phyloP scores from a whole-genome alignment of 345 rosid genomes.

The Adansonia digitata region DNA sequence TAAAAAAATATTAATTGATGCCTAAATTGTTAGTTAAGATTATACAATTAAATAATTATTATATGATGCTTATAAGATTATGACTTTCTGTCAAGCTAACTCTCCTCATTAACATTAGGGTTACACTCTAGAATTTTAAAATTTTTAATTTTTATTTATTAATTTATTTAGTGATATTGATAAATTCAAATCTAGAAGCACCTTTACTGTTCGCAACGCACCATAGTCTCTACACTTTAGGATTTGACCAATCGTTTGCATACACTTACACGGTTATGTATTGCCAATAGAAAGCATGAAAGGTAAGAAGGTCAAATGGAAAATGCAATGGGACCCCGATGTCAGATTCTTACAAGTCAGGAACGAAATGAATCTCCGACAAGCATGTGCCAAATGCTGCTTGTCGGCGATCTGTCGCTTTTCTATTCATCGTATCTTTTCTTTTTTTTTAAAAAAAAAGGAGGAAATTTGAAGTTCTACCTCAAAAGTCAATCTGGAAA shows the following conservation, averaged over 20 bases:
- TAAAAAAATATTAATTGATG: too few species aligned
- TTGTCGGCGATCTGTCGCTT: conserved; percentile 20
- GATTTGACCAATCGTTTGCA: background rate
- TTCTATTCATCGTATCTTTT: background rate
- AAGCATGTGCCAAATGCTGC: conserved; percentile 18
- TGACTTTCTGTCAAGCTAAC: too few species aligned
- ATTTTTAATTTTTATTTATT: too few species aligned
- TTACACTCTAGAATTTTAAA: too few species aligned
- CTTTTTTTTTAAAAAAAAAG: background rate
- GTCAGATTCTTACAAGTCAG: background rate
- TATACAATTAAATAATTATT: too few species aligned
- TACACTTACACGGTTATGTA: background rate
- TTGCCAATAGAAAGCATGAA: background rate
- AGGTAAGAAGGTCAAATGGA: background rate
- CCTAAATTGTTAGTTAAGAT: too few species aligned
- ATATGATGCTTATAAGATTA: too few species aligned
- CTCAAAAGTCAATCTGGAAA: background rate
- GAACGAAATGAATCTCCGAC: conserved; percentile 14
- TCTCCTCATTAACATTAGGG: too few species aligned
- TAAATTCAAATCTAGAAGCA: too few species aligned
- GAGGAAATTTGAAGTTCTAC: too few species aligned
- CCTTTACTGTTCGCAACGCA: background rate
- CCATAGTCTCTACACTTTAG: background rate
- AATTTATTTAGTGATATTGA: too few species aligned
- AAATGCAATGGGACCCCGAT: background rate